Percentiles rank a stretch among this genome's conserved stretches.
phyloP scores from a whole-genome alignment of 495 filamentous ascomycete species.

The Neurospora africana region DNA sequence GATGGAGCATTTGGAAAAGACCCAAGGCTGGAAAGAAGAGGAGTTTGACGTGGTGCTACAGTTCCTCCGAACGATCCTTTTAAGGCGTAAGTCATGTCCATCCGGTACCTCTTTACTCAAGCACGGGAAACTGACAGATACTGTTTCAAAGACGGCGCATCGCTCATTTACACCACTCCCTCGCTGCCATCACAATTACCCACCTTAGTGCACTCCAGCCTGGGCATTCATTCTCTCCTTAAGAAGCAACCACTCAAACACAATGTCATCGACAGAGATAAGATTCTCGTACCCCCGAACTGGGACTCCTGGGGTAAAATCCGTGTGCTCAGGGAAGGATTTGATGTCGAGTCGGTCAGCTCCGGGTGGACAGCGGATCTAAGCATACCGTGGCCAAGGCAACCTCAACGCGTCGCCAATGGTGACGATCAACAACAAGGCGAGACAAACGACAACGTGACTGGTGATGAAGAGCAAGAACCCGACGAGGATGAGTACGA shows the following conservation, averaged over 20 bases:
- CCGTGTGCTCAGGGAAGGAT: slow-evolving; percentile 82
- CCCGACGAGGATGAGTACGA: slow-evolving; percentile 15
- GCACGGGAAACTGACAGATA: slow-evolving; percentile 6
- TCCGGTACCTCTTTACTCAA: neutral
- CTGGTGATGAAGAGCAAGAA: slow-evolving; percentile 10
- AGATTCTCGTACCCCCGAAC: slow-evolving; percentile 85
- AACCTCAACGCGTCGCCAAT: slow-evolving; percentile 3
- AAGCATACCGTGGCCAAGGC: slow-evolving; percentile 36
- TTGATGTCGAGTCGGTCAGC: slow-evolving; percentile 80
- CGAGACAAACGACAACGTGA: neutral
- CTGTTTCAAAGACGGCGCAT: slow-evolving; percentile 62
- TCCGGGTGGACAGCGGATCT: slow-evolving; percentile 78
- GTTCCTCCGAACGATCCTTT: slow-evolving; percentile 71
- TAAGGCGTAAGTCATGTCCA: slow-evolving; percentile 56
- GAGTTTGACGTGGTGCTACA: slow-evolving; percentile 89
- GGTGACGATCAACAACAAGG: neutral
- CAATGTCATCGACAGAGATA: slow-evolving; percentile 93
- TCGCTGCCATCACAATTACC: slow-evolving; percentile 70
- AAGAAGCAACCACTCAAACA: slow-evolving; percentile 78
- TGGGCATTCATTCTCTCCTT: slow-evolving; percentile 82
- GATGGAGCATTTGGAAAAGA: slow-evolving; percentile 78
- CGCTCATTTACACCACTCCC: slow-evolving; percentile 80
- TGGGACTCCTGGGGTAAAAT: slow-evolving; percentile 99
- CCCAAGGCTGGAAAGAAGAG: slow-evolving; percentile 84
- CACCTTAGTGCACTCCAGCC: slow-evolving; percentile 71